Conservation (phyloP, 257 asterid species). For the Solanum neorickii region DNA sequence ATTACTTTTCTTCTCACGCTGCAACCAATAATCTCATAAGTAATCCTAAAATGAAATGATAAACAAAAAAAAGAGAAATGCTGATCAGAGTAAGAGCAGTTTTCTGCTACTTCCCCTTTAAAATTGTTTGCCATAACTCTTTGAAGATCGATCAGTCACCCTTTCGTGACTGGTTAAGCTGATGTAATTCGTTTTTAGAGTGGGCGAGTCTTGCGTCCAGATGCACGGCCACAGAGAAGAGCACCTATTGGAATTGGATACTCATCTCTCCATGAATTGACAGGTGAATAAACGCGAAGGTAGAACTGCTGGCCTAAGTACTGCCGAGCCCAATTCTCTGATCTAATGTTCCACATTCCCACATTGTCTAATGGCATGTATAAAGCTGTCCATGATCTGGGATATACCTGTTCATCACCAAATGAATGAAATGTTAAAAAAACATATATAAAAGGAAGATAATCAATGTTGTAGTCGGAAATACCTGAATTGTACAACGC, state of each 20-base stretch:
- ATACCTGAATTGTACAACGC: conserved; percentile 27
- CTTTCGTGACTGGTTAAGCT: conserved; percentile 16
- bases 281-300: conserved; percentile 26
- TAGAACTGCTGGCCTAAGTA: conserved; percentile 41
- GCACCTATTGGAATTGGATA: conserved; percentile 30
- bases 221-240: conserved; percentile 34
- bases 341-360: conserved; percentile 42
- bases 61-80: background rate
- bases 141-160: conserved; percentile 4
- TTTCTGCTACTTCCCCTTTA: background rate
- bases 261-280: conserved; percentile 36
- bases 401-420: conserved; percentile 22
- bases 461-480: background rate
- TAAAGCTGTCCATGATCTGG: conserved; percentile 32
- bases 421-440: background rate
- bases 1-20: background rate
- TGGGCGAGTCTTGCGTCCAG: conserved; percentile 17
- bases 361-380: conserved; percentile 43
- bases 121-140: background rate
- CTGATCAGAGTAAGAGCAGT: background rate
- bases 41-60: background rate
- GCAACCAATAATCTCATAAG: background rate
- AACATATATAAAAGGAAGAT: background rate
- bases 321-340: conserved; percentile 35
- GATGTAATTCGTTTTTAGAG: background rate